These are phyloP conservation scores for Punica granatum DNA, from an alignment of 345 rosid species.

Conservation along the genomic window DNA sequence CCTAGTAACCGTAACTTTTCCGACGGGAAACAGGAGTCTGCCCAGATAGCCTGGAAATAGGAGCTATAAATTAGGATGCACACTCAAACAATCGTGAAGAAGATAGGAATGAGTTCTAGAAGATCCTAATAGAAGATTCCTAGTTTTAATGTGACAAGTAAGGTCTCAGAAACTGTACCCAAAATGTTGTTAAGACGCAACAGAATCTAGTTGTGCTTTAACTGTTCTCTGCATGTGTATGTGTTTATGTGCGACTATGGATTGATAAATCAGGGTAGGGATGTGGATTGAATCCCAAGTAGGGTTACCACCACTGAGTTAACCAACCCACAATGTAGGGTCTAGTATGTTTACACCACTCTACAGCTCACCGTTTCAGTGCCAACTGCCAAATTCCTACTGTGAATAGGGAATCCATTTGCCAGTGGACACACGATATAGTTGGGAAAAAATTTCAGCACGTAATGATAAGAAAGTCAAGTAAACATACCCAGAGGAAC, in stretches of 20 bases:
- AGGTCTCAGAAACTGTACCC: too few relatives aligned
- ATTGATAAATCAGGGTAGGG: not conserved
- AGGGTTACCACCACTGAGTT: not conserved
- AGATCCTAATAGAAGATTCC: not conserved
- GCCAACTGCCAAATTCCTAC: not conserved
- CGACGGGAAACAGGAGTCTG: constrained; percentile 71
- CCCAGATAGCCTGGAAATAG: constrained; percentile 77
- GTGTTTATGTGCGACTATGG: too few relatives aligned
- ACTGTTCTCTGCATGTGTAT: too few relatives aligned
- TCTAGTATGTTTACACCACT: too few relatives aligned
- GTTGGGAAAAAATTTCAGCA: not conserved
- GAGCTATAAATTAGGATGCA: constrained; percentile 29
- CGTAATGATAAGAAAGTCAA: constrained; percentile 1
- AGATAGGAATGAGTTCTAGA: not conserved
- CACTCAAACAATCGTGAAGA: not conserved
- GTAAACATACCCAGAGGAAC: constrained; percentile 69
- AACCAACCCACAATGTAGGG: not conserved
- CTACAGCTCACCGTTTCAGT: too few relatives aligned
- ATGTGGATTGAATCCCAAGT: not conserved
- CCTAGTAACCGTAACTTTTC: constrained; percentile 82
- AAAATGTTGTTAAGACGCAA: too few relatives aligned
- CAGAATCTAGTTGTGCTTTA: too few relatives aligned
- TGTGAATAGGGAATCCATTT: not conserved
- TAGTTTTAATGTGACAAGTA: not conserved
- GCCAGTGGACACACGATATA: not conserved